Base-by-base conservation (phyloP, 768 basidiomycete species). In the Pulveroboletus sp. region DNA sequence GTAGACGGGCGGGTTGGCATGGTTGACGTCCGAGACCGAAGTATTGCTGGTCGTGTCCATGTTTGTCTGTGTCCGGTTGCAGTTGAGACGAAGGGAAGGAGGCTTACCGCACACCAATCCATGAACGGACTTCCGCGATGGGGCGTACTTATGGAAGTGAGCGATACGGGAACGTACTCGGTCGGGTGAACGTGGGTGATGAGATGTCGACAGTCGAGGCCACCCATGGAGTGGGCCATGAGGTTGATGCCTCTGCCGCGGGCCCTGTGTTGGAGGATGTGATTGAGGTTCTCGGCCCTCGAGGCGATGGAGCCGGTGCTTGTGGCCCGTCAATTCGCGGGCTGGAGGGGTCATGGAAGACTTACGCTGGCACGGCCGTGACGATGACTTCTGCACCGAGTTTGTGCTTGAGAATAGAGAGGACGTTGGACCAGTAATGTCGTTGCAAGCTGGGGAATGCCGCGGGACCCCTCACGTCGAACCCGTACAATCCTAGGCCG, bases 51-150 rank as follows among this genome's bases (percentile, higher is more conserved):
- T 39, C 50, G 44, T 34, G 43, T 65, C 44, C 39, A 38, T 40
- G 30, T 52, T n/a, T 32, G 41, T 65, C 52, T 50, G 56, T 49
- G 35, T 50, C 51, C 40, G n/a, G 16, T 22, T 44, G 56, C 39
- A 29, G 9, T 8, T 1, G 31, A 51, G 9, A 43, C 50, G 47
- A 47, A 52, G 31, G 43, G 23, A 50, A 45, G 31, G 24, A 34
- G 40, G 29, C 86, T 62, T 61, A 89, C 90, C 42, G 82, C 77
- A 72, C 95, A 98, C 96, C 96, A 99, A 65, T 96, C 92, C 96
- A 99, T 99, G 69, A 99, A 98, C 1, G 95, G 93, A 58, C 89
- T 92, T 29, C 96, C 95, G 16, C 92, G 80, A 65, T 99, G 96
- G 14, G 96, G 96, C 0, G 96, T 98, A 22, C 85, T 83, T 56